phyloP scores from a whole-genome alignment of 495 filamentous ascomycete species.

The Apodospora peruviana region DNA sequence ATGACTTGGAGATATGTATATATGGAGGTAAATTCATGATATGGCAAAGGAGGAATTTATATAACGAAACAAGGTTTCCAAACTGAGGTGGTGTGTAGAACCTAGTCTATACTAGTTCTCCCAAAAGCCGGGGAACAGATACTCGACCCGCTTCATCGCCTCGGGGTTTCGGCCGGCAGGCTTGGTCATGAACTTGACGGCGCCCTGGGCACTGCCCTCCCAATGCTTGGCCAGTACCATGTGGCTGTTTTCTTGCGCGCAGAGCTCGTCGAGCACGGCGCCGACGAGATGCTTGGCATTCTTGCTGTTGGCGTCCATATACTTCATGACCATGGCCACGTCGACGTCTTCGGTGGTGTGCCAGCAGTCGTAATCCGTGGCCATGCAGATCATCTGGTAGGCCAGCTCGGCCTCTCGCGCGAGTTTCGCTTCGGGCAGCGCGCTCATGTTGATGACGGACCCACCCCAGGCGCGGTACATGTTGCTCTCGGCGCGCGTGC shows the following conservation, averaged over 20 bases:
- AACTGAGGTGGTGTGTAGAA: no score
- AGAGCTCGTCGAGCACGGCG: constrained; percentile 80
- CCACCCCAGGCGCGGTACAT: constrained; percentile 92
- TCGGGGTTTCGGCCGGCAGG: constrained; percentile 56
- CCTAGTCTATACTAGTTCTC: no score
- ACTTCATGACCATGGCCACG: constrained; percentile 93
- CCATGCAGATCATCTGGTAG: constrained; percentile 99
- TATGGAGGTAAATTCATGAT: no score
- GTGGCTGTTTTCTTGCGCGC: constrained; percentile 66
- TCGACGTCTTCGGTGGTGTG: constrained; percentile 70
- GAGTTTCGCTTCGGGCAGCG: constrained; percentile 93
- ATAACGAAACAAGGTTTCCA: no score
- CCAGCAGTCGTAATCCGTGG: constrained; percentile 99
- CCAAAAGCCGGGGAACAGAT: constrained; percentile 66
- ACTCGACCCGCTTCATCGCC: constrained; percentile 64
- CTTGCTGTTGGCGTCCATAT: constrained; percentile 86
- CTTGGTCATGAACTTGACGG: constrained; percentile 70
- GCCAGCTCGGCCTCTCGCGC: constrained; percentile 93
- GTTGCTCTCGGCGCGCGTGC: constrained; percentile 90
- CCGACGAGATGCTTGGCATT: constrained; percentile 83
- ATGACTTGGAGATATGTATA: no score
- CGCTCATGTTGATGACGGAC: constrained; percentile 94
- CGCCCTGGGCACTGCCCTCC: constrained; percentile 55
- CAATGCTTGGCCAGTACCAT: constrained; percentile 75
- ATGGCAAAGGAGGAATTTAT: no score